Evolutionary conservation across 179 eudicot genomes (phyloP), one percentile per base, ranked within the genome.

Genomic region (Amaranthus tricolor): DNA sequence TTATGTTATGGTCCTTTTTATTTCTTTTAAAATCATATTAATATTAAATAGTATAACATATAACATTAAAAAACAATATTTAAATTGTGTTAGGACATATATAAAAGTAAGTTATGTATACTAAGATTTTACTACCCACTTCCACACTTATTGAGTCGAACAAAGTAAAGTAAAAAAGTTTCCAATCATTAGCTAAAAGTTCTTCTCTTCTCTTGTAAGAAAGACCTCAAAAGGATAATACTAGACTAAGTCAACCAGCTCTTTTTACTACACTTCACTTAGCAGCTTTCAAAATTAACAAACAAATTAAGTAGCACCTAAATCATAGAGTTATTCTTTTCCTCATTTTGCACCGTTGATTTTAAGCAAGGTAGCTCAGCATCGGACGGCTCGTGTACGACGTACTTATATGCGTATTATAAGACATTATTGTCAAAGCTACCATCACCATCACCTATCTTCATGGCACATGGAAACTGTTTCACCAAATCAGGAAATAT

Each of bases 381-480:
- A 63, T 63, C 63, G 31, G 43, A 64, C 54, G 71, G 54, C 71
- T 44, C 14, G 43, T 5, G 6, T 65, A 21, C 50, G 55, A 72
- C 19, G 63, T 10, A 43, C 9, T 68, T 16, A 62, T 59, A 45
- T 71, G 48, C 66, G 57, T 72, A 72, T 47, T 19, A 31, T 31
- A 31, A 19, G 19, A 20, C 61, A 49, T 62, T 31, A 74, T 55
- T 66, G 65, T 67, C 48, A 57, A 58, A 44, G 66, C n/a, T 43
- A 56, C 56, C 40, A 20, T 61, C 70, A 74, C 53, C 82, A 68
- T 61, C 65, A 56, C 17, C 44, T 6, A 7, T 73, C 45, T 68
- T 49, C 60, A 68, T 69, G 63, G 21, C 74, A 61, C 71, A 74
- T 79, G 82, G 66, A 68, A 61, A 45, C 16, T 62, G 75, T 48